A percentile compares a stretch with the other conserved stretches of the same genome.
Evolutionary conservation across 345 rosid species (phyloP).

Genomic region (Pistacia integerrima): DNA sequence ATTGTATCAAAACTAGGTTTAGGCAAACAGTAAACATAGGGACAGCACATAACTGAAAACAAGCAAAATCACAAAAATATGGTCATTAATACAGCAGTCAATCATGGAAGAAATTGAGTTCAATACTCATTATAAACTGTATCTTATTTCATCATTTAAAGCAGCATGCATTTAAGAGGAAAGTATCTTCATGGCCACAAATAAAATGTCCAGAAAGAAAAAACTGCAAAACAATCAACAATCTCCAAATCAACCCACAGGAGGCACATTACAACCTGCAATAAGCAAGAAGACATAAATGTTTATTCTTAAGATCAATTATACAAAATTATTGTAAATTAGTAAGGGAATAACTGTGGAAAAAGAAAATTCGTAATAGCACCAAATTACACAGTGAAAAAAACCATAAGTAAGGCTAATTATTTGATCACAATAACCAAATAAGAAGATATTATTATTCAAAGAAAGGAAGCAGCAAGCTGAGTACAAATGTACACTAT

Average conservation of each 20-base stretch:
- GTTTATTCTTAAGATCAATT: neutral
- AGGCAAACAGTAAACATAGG: constrained; percentile 8
- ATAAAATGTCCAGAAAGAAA: constrained; percentile 13
- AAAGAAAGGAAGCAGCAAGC: neutral
- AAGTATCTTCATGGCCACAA: constrained; percentile 23
- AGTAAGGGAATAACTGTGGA: neutral
- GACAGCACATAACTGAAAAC: too few relatives aligned
- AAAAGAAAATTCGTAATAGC: neutral
- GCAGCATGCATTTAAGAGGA: constrained; percentile 6
- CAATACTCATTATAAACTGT: constrained; percentile 8
- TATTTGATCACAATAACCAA: neutral
- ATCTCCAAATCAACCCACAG: constrained; percentile 14
- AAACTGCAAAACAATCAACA: constrained; percentile 16
- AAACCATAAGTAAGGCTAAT: neutral
- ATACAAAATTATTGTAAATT: neutral
- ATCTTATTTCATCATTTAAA: constrained; percentile 28
- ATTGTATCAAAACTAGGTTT: constrained; percentile 54
- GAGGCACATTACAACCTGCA: constrained; percentile 29
- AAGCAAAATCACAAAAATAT: too few relatives aligned
- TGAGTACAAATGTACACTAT: neutral
- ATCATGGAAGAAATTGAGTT: constrained; percentile 6
- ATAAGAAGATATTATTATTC: neutral
- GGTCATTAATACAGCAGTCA: neutral
- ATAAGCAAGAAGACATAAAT: neutral
- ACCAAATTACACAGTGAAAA: neutral